phyloP scores from a whole-genome alignment of 257 asterid genomes.

The Rhazya stricta region DNA sequence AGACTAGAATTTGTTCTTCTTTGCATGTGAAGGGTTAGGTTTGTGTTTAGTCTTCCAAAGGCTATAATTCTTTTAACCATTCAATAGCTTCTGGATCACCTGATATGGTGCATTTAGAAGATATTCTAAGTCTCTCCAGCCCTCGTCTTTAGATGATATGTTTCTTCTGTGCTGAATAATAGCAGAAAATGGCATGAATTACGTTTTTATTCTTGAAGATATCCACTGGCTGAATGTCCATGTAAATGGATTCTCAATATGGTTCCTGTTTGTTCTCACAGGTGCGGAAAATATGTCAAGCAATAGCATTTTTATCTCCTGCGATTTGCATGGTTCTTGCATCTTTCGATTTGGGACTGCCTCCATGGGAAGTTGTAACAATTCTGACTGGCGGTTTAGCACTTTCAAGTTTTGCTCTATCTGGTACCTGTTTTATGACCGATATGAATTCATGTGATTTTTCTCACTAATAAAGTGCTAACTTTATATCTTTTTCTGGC shows the following conservation, averaged over 20 bases:
- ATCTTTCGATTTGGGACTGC: conserved; percentile 76
- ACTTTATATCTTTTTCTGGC: conserved; percentile 13
- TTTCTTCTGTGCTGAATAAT: background rate
- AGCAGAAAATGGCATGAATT: background rate
- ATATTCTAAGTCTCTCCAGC: too few species aligned
- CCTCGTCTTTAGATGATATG: too few species aligned
- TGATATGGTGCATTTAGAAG: too few species aligned
- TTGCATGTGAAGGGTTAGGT: too few species aligned
- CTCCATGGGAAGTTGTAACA: conserved; percentile 74
- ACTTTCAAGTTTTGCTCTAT: conserved; percentile 83
- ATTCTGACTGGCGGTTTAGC: conserved; percentile 87
- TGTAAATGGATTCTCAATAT: background rate
- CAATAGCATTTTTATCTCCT: conserved; percentile 84
- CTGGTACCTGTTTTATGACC: conserved; percentile 44
- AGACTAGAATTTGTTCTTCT: too few species aligned
- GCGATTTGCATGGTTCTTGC: conserved; percentile 93
- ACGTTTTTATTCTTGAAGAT: background rate
- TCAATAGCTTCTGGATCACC: too few species aligned
- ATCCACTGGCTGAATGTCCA: background rate
- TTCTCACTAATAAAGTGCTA: conserved; percentile 6
- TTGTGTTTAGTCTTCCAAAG: too few species aligned
- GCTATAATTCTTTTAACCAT: too few species aligned
- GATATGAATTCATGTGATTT: background rate
- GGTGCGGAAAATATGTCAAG: conserved; percentile 92
- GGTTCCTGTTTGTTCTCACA: conserved; percentile 21